Base-by-base conservation (phyloP, 2,329 filamentous ascomycete genomes). In the Cladobotryum protrusum region DNA sequence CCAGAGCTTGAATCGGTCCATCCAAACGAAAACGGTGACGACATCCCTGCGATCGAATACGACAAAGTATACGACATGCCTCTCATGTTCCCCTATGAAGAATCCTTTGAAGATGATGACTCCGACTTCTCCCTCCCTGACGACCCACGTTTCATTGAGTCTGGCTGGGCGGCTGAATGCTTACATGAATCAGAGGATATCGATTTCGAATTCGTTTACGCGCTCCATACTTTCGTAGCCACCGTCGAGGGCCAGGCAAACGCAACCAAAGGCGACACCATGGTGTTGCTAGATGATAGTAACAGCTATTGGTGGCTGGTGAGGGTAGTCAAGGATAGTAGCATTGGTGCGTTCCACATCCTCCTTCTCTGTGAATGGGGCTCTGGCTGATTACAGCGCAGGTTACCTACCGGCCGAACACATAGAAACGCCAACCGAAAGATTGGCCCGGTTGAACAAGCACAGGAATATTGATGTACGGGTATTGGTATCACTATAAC, bases 271-370 rank as follows among this genome's bases (percentile, higher is more conserved):
- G 93, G 93, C 46, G 93, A 99, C 64, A 97, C 92, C 13, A 99
- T 99, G 93, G 92, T 97, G 48, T 76, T 99, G 56, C 80, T 99
- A 18, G 93, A 99, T 63, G 93, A 99, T 63, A 97, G 90, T 72
- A 99, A 99, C 72, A 97, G 91, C 71, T 99, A 99, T 69, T 99
- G 93, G 93, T 99, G 93, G 93, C 81, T 99, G 54, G 93, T 99
- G 13, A 81, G 92, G 57, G 88, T 99, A 42, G 91, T 97, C 47
- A 97, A 97, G 69, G 93, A 99, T 70, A 95, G 88, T 67, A 97
- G 90, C 66, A 99, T 99, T 68, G 82, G 79, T 83, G 67, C 50
- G 73, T 60, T 36, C 32, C 19, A 18, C 14, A 39, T 40, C 11
- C 15, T 13, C 24, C 13, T 19, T 39, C 14, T 35, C 3, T 17